phyloP scores from a whole-genome alignment of 371 early-diverging fungal species.

The Mycotypha africana region DNA sequence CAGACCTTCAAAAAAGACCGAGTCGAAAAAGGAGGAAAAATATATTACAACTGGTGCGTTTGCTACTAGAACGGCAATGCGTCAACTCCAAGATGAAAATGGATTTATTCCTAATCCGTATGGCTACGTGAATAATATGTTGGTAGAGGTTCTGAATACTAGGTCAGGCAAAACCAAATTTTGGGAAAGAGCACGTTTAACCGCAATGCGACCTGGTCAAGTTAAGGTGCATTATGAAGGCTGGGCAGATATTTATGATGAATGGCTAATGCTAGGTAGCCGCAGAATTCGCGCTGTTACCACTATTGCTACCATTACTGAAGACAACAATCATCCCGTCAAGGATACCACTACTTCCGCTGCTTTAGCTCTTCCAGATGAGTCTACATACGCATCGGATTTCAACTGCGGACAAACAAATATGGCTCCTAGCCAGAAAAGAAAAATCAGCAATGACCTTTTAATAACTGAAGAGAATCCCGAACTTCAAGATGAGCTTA shows the following conservation, averaged over 20 bases:
- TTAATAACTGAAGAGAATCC: conserved; percentile 28
- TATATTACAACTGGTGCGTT: conserved; percentile 43
- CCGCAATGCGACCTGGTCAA: conserved; percentile 40
- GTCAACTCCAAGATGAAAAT: conserved; percentile 34
- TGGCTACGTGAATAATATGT: conserved; percentile 26
- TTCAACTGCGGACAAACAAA: too few species aligned
- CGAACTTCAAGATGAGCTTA: conserved; percentile 33
- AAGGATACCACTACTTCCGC: neutral
- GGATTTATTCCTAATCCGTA: conserved; percentile 45
- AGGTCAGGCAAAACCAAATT: conserved; percentile 29
- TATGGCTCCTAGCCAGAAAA: neutral
- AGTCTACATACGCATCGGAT: too few species aligned
- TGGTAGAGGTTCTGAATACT: conserved; percentile 34
- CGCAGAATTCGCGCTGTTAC: conserved; percentile 30
- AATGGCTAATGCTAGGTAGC: conserved; percentile 60
- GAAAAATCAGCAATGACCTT: conserved; percentile 5
- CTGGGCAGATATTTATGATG: conserved; percentile 54
- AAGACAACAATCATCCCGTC: neutral
- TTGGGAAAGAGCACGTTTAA: conserved; percentile 45
- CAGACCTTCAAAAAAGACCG: neutral
- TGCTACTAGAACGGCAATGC: conserved; percentile 39
- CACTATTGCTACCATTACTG: neutral
- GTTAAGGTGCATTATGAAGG: conserved; percentile 56
- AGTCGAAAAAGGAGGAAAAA: neutral
- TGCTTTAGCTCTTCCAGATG: too few species aligned